A percentile compares a stretch with the other conserved stretches of the same genome.
Evolutionary conservation across 169 alveolate species (phyloP).

Genomic region (Theileria parva): DNA sequence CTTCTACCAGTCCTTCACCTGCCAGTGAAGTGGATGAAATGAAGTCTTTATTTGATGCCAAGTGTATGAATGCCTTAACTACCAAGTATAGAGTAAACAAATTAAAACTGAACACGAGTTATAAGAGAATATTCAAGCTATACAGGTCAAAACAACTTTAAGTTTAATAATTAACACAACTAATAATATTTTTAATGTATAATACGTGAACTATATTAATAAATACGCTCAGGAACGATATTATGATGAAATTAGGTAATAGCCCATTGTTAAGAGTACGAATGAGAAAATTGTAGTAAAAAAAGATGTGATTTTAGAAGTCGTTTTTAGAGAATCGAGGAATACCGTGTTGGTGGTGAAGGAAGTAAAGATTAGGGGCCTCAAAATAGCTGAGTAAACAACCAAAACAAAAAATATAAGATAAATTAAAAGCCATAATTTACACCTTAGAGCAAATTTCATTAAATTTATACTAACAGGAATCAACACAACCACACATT

Average conservation of each 20-base stretch:
- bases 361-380: constrained; percentile 59
- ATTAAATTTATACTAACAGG: background rate
- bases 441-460: constrained; percentile 25
- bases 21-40: constrained; percentile 19
- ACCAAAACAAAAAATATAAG: constrained; percentile 5
- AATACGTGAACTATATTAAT: background rate
- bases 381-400: constrained; percentile 25
- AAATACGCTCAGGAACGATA: background rate
- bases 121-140: constrained; percentile 49
- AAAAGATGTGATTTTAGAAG: constrained; percentile 6
- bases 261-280: constrained; percentile 12
- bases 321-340: constrained; percentile 52
- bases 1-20: background rate
- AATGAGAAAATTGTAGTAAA: background rate
- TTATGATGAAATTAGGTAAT: constrained; percentile 7
- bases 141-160: constrained; percentile 13
- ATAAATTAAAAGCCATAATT: background rate
- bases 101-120: constrained; percentile 54
- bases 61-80: background rate
- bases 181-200: background rate
- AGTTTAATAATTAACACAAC: constrained; percentile 6
- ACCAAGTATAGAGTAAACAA: background rate
- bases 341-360: constrained; percentile 53
- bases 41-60: constrained; percentile 32
- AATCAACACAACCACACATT: constrained; percentile 3